Evolutionary conservation across 1,139 yeast species (phyloP), one percentile per base, ranked within the genome.

Genomic region (Yamadazyma dendronema): DNA sequence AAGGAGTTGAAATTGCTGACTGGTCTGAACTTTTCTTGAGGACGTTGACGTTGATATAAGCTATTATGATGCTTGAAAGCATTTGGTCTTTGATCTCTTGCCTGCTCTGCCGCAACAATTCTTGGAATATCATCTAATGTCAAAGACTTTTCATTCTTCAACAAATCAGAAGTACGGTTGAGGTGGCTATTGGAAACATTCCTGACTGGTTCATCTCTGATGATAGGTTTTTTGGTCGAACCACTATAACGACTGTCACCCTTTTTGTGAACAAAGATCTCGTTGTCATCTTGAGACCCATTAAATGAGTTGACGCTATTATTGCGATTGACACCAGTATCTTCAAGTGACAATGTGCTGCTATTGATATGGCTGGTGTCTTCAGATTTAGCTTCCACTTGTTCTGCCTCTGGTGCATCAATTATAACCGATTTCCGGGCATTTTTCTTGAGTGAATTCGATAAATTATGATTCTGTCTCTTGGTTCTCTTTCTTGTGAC

Each of bases 81-180:
- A 57, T 85, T 85, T 4, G 95, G 95, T 41, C 96, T 75, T 53
- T 87, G 84, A 47, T 88, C 96, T 46, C 97, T 73, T 0, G 97
- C 96, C 59, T 90, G 97, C 53, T 92, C 97, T 5, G 96, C 95
- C 3, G 97, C 96, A 10, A 92, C 97, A 54, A 92, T 90, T 48
- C 97, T 74, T 5, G 97, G 96, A 49, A 92, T 92, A 62, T 92
- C 99, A 60, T 92, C 98, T 52, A 92, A 73, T 0, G 97, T 90
- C 39, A 92, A 74, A 1, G 95, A 83, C 50, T 86, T 86, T 50
- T 90, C 95, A 54, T 81, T 86, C 53, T 84, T 80, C 41, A 87
- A 71, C 36, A 84, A 64, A 47, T 81, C 86, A 0, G 89, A 80
- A 0, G 90, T 82, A 11, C 77, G 57, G 47, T 67, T 73, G 33